These are phyloP conservation scores for Rhododendron griersonianum DNA, from an alignment of 148 eudicot genomes.

Conservation along the genomic window DNA sequence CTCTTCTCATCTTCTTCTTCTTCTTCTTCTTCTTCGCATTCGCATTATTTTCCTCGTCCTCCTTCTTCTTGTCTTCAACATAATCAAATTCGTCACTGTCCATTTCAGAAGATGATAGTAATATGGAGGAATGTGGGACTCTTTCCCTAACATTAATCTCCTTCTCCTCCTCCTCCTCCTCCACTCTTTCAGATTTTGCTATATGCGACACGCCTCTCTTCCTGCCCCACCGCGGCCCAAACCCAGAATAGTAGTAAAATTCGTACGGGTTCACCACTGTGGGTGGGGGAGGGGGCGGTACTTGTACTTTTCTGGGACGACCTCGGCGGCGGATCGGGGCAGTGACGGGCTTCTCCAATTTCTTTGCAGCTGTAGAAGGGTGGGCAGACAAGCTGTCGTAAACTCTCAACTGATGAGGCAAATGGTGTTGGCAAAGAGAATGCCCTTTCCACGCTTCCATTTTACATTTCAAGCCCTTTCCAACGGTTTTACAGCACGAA, in stretches of 20 bases:
- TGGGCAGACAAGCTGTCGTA: not conserved
- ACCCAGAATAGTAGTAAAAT: conserved; percentile 66
- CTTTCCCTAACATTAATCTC: not conserved
- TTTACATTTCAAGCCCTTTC: conserved; percentile 19
- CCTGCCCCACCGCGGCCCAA: conserved; percentile 69
- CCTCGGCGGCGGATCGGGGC: conserved; percentile 5
- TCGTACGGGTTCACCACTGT: conserved; percentile 35
- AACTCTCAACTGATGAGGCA: not conserved
- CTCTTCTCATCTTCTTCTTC: conserved; percentile 24
- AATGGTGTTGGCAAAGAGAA: conserved; percentile 17
- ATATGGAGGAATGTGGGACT: not conserved
- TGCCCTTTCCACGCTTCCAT: conserved; percentile 8
- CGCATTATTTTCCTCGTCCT: not conserved
- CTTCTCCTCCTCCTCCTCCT: not conserved
- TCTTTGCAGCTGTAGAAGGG: not conserved
- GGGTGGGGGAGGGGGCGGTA: conserved; percentile 5
- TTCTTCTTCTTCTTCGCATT: conserved; percentile 10
- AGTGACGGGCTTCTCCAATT: not conserved
- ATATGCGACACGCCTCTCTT: not conserved
- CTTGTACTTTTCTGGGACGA: not conserved
- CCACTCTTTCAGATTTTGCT: not conserved
- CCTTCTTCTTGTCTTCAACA: conserved; percentile 23
- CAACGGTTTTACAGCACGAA: conserved; percentile 11
- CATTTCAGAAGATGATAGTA: not conserved
- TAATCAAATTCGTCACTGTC: conserved; percentile 10